Conservation (phyloP, 1,139 yeast species). For the Chernovozyma aurita region DNA sequence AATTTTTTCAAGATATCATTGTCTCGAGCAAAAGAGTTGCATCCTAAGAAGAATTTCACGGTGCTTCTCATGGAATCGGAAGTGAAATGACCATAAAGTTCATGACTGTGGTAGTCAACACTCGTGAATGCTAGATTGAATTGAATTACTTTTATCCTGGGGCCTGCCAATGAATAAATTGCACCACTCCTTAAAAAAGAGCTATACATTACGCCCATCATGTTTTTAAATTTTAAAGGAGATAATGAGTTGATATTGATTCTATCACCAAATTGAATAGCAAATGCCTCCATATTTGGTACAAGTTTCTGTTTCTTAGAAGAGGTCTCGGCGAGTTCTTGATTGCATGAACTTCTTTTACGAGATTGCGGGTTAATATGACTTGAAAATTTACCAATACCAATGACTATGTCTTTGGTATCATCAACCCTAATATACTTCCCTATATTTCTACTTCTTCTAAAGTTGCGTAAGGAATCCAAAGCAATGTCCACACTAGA, state of each 20-base stretch:
- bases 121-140: slow-evolving; percentile 14
- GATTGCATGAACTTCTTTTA: background rate
- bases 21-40: background rate
- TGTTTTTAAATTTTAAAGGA: slow-evolving; percentile 6
- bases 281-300: background rate
- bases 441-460: background rate
- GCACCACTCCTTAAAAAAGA: slow-evolving; percentile 17
- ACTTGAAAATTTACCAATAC: too few relatives aligned
- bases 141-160: background rate
- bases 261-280: slow-evolving; percentile 1
- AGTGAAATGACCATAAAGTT: slow-evolving; percentile 4
- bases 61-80: slow-evolving; percentile 1
- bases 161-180: slow-evolving; percentile 10
- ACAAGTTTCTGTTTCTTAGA: background rate
- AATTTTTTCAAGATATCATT: slow-evolving; percentile 1
- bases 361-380: background rate
- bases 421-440: background rate
- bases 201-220: slow-evolving; percentile 10
- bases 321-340: background rate
- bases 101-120: slow-evolving; percentile 17
- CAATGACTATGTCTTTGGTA: background rate
- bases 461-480: background rate
- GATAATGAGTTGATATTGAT: background rate
- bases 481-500: slow-evolving; percentile 3
- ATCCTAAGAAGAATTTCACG: slow-evolving; percentile 1